phyloP scores from a whole-genome alignment of 1,139 yeast genomes.

The Diutina neorugosa region DNA sequence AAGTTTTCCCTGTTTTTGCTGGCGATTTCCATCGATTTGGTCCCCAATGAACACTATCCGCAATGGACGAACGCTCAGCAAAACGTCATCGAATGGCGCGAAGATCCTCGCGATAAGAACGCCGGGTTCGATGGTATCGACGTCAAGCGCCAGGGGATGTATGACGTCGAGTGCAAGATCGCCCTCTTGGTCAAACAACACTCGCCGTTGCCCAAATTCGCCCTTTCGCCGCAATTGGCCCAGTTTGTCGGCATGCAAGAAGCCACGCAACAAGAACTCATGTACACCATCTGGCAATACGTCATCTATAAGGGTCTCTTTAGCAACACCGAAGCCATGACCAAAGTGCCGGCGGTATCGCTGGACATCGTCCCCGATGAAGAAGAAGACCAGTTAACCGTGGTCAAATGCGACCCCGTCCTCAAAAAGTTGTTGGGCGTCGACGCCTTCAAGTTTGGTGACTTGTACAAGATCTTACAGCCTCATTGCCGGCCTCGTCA shows the following conservation, averaged over 20 bases:
- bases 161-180: constrained; percentile 56
- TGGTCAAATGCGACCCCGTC: constrained; percentile 57
- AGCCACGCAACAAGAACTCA: constrained; percentile 78
- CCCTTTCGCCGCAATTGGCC: constrained; percentile 50
- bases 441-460: constrained; percentile 51
- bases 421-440: constrained; percentile 46
- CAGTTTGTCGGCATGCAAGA: constrained; percentile 64
- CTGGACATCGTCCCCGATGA: constrained; percentile 15
- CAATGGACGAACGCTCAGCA: constrained; percentile 19
- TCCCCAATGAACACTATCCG: constrained; percentile 32
- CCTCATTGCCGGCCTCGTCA: constrained; percentile 58
- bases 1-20: constrained; percentile 75
- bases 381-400: constrained; percentile 25
- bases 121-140: constrained; percentile 73
- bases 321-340: constrained; percentile 25
- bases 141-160: constrained; percentile 64
- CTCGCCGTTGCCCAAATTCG: constrained; percentile 33
- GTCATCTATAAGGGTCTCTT: constrained; percentile 61
- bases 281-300: constrained; percentile 81
- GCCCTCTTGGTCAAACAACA: constrained; percentile 76
- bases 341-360: constrained; percentile 29
- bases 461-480: constrained; percentile 55
- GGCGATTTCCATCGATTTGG: constrained; percentile 71
- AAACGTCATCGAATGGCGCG: constrained; percentile 34
- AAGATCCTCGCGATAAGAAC: constrained; percentile 8